phyloP scores from a whole-genome alignment of 768 basidiomycete species.

The Mycena galopus region DNA sequence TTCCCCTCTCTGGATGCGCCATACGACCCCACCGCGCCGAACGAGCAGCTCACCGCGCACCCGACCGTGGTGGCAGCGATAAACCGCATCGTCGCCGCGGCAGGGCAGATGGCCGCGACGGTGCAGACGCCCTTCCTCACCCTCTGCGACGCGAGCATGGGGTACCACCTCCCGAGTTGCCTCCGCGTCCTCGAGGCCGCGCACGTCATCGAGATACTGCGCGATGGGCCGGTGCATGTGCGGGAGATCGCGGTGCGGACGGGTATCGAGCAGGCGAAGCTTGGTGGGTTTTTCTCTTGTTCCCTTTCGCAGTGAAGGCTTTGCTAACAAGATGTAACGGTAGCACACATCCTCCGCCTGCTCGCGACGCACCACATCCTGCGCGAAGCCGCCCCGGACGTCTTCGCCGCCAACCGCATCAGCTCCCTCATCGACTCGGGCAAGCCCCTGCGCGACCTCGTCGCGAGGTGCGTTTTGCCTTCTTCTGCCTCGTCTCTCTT shows the following conservation, averaged over 20 bases:
- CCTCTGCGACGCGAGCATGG: conserved; percentile 81
- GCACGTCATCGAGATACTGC: conserved; percentile 77
- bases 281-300: conserved; percentile 54
- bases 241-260: conserved; percentile 58
- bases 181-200: conserved; percentile 80
- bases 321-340: background rate
- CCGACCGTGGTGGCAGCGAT: conserved; percentile 72
- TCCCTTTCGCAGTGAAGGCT: too few relatives aligned
- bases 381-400: conserved; percentile 75
- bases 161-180: conserved; percentile 83
- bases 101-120: conserved; percentile 73
- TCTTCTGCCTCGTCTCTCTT: background rate
- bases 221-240: conserved; percentile 71
- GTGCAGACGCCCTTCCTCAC: conserved; percentile 78
- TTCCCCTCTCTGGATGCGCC: conserved; percentile 71
- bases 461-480: conserved; percentile 5
- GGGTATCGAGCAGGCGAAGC: conserved; percentile 61
- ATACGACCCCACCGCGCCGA: conserved; percentile 57
- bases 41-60: conserved; percentile 70
- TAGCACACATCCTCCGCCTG: conserved; percentile 81
- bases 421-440: conserved; percentile 79
- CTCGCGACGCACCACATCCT: conserved; percentile 86
- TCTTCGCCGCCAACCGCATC: conserved; percentile 80
- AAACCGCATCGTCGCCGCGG: conserved; percentile 75
- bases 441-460: conserved; percentile 62